Base-by-base conservation (phyloP, 306 rosid genomes). In the Vachellia collinsii region DNA sequence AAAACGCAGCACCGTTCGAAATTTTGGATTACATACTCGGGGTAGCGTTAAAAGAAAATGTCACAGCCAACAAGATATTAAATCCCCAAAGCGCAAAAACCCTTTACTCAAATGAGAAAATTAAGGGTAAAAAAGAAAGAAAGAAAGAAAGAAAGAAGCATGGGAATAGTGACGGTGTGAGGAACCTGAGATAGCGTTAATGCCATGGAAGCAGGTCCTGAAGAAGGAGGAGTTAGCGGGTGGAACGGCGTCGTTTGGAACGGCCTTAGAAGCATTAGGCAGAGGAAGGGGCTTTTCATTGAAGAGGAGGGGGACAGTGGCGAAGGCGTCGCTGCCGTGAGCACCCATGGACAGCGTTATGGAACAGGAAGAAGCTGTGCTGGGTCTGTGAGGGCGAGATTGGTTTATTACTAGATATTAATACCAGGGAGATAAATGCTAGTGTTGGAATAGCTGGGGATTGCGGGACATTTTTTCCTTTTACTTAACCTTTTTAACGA, bases 131-230 rank as follows among this genome's bases (percentile, higher is more conserved):
- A 58, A 1, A 4, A 16, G 11, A 11, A 22, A 37, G 10, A 56
- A 4, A 9, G n/a, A n/a, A n/a, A 29, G 34, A 29, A 29, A 29
- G 34, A 29, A 29, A 29, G 34, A 29, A 29, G 7, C 20, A 12
- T 8, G 63, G 11, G 3, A 8, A 56, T 8, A 50, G 56, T 5
- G 8, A 17, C n/a, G 16, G 5, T 14, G 34, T 29, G 34, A 29
- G 34, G 34, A 29, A 79, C 83, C 83, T 79, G 78, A 79, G n/a
- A 79, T 44, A 3, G 29, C 78, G 41, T 74, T 74, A 41, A 74
- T 19, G n/a, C 78, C 78, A 54, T 74, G 65, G 39, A 74, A 74
- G 42, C 78, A 74, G 7, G 78, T 74, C 68, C 20, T 74, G 48
- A 74, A 38, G 23, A 74, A 74, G 3, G 78, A 74, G 7, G 67